These are phyloP conservation scores for Lactifluus subvellereus DNA, from an alignment of 768 basidiomycete species.

Conservation along the genomic window DNA sequence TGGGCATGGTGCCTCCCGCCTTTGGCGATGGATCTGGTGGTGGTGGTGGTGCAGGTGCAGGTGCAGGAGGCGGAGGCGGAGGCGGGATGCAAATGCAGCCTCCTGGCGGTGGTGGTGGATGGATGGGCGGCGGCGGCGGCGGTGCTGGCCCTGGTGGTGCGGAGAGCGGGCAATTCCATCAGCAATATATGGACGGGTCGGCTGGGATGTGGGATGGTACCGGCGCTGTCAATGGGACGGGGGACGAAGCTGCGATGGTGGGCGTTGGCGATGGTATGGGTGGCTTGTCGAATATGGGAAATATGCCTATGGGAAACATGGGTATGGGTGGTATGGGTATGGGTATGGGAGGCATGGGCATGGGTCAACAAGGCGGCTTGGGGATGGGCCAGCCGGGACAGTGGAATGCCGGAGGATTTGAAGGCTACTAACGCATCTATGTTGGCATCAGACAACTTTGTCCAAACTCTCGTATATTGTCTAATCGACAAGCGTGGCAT, in stretches of 20 bases:
- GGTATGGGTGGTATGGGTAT: conserved; percentile 22
- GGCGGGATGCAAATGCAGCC: neutral
- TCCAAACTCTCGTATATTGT: conserved; percentile 7
- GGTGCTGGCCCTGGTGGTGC: neutral
- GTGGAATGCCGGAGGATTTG: conserved; percentile 17
- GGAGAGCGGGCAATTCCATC: neutral
- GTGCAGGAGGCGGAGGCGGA: neutral
- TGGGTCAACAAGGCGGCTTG: neutral
- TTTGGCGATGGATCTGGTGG: neutral
- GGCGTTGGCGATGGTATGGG: conserved; percentile 20
- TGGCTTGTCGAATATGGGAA: conserved; percentile 27
- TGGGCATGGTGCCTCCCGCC: neutral
- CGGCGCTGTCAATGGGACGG: conserved; percentile 28
- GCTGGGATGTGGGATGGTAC: conserved; percentile 34
- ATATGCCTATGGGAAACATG: conserved; percentile 24
- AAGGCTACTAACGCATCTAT: conserved; percentile 19
- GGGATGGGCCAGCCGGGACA: conserved; percentile 24
- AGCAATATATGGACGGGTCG: conserved; percentile 27
- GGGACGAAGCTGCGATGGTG: conserved; percentile 32
- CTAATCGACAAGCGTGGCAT: conserved; percentile 4
- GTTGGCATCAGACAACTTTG: neutral
- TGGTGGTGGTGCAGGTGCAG: conserved; percentile 1
- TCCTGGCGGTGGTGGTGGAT: conserved; percentile 27
- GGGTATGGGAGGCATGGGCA: conserved; percentile 20
- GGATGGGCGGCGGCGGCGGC: conserved; percentile 25